These are phyloP conservation scores for Mortierella sp. DNA, from an alignment of 371 early-diverging fungal species.

Conservation along the genomic window DNA sequence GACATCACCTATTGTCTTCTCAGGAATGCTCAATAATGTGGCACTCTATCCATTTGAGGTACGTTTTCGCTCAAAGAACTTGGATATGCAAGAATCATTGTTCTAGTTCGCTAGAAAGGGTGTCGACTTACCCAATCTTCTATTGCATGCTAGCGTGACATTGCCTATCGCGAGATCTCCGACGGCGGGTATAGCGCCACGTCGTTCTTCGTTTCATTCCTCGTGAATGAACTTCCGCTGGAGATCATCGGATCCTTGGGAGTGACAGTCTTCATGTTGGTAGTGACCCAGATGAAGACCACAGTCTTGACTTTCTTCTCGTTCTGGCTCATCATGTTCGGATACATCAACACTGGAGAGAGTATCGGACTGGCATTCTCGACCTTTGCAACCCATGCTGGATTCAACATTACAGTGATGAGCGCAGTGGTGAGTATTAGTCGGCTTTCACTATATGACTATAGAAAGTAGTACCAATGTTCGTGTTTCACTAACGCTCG, in stretches of 20 bases:
- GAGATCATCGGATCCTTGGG: slow-evolving; percentile 36
- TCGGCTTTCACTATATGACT: not conserved
- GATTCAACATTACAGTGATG: slow-evolving; percentile 49
- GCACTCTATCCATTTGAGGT: slow-evolving; percentile 52
- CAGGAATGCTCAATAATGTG: slow-evolving; percentile 52
- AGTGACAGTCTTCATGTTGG: slow-evolving; percentile 46
- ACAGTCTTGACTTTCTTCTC: slow-evolving; percentile 38
- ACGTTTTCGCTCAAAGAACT: not conserved
- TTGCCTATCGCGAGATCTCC: slow-evolving; percentile 49
- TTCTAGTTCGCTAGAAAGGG: too few relatives aligned
- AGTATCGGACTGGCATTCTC: slow-evolving; percentile 47
- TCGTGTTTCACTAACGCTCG: not conserved
- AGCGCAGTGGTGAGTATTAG: slow-evolving; percentile 36
- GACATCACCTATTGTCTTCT: slow-evolving; percentile 39
- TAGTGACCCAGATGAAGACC: slow-evolving; percentile 30
- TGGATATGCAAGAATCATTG: too few relatives aligned
- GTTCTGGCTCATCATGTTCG: slow-evolving; percentile 53
- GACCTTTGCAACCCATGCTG: slow-evolving; percentile 44
- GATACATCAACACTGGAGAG: slow-evolving; percentile 50
- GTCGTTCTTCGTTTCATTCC: slow-evolving; percentile 38
- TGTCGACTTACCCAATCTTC: too few relatives aligned
- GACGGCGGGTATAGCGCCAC: slow-evolving; percentile 47
- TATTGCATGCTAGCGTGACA: slow-evolving; percentile 27
- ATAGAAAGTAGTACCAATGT: not conserved
- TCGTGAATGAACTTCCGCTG: slow-evolving; percentile 44